Evolutionary conservation across 2,329 filamentous ascomycete species (phyloP).

Genomic region (Dactylellina sp.): DNA sequence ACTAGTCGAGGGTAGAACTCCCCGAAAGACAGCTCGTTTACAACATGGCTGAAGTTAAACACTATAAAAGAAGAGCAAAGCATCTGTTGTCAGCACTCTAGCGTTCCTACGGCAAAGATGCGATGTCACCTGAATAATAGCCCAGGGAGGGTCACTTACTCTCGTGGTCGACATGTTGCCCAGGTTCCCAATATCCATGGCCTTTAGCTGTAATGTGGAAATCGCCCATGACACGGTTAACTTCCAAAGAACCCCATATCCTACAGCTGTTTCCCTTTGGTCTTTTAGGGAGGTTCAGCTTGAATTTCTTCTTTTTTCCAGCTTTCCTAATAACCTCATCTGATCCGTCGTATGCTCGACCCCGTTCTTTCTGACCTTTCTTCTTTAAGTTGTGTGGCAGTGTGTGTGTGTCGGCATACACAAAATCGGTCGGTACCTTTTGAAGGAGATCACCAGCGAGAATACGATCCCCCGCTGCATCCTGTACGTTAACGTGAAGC

Average conservation of each 20-base stretch:
- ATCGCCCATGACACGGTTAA: slow-evolving; percentile 97
- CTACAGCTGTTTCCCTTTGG: slow-evolving; percentile 76
- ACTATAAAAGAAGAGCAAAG: slow-evolving; percentile 65
- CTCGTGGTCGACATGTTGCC: slow-evolving; percentile 82
- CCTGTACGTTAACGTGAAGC: slow-evolving; percentile 96
- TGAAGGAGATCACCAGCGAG: slow-evolving; percentile 79
- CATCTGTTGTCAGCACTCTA: not conserved
- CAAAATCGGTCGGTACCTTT: slow-evolving; percentile 83
- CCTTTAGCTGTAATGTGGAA: slow-evolving; percentile 97
- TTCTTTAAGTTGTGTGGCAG: slow-evolving; percentile 67
- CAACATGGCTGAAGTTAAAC: slow-evolving; percentile 98
- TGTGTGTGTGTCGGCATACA: slow-evolving; percentile 74
- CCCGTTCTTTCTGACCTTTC: slow-evolving; percentile 65
- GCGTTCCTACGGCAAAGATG: not conserved
- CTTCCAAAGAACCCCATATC: slow-evolving; percentile 86
- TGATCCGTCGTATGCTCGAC: slow-evolving; percentile 77
- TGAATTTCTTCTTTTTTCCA: slow-evolving; percentile 75
- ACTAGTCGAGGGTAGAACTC: slow-evolving; percentile 93
- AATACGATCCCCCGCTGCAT: slow-evolving; percentile 91
- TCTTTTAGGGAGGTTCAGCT: slow-evolving; percentile 76
- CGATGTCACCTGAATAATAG: not conserved
- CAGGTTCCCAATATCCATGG: slow-evolving; percentile 89
- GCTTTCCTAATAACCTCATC: slow-evolving; percentile 86
- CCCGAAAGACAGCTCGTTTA: slow-evolving; percentile 95
- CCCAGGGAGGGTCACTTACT: slow-evolving; percentile 67